A percentile compares a stretch with the other conserved stretches of the same genome.
These are phyloP conservation scores for Podospora australis DNA, from an alignment of 495 filamentous ascomycete species.

Conservation along the genomic window DNA sequence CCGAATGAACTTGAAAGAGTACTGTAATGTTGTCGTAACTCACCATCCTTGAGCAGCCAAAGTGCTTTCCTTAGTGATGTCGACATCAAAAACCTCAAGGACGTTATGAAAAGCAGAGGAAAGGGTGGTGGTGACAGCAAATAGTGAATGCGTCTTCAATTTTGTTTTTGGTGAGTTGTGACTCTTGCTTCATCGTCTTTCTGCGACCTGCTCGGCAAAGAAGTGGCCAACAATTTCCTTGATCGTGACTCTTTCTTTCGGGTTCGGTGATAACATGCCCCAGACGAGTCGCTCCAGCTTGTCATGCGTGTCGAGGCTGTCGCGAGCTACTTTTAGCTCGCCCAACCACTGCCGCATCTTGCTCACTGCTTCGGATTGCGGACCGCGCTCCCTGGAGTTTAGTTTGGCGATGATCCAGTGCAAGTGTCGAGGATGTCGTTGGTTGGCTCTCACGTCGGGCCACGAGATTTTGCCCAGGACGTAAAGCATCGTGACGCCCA, in stretches of 20 bases:
- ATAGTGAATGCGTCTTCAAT: too few species aligned
- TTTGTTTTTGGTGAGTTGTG: background rate
- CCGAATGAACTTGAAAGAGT: too few species aligned
- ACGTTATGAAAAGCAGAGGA: background rate
- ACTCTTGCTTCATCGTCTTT: constrained; percentile 11
- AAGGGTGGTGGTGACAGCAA: too few species aligned
- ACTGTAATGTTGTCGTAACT: too few species aligned
- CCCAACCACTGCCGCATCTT: constrained; percentile 43
- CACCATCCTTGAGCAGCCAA: too few species aligned
- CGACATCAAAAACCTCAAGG: background rate
- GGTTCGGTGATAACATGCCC: constrained; percentile 42
- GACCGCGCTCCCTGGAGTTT: constrained; percentile 26
- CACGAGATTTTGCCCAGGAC: constrained; percentile 40
- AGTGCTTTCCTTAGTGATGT: background rate
- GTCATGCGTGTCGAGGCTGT: constrained; percentile 29
- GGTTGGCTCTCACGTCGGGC: constrained; percentile 37
- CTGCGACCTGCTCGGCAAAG: constrained; percentile 24
- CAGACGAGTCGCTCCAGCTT: constrained; percentile 36
- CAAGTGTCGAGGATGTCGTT: constrained; percentile 35
- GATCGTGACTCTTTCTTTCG: constrained; percentile 36
- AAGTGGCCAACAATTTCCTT: constrained; percentile 31
- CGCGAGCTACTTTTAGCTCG: constrained; percentile 35
- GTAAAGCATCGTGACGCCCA: constrained; percentile 46
- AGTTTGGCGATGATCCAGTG: constrained; percentile 42
- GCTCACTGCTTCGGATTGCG: constrained; percentile 27